phyloP scores from a whole-genome alignment of 2,329 filamentous ascomycete species.

The Exophiala spinifera region DNA sequence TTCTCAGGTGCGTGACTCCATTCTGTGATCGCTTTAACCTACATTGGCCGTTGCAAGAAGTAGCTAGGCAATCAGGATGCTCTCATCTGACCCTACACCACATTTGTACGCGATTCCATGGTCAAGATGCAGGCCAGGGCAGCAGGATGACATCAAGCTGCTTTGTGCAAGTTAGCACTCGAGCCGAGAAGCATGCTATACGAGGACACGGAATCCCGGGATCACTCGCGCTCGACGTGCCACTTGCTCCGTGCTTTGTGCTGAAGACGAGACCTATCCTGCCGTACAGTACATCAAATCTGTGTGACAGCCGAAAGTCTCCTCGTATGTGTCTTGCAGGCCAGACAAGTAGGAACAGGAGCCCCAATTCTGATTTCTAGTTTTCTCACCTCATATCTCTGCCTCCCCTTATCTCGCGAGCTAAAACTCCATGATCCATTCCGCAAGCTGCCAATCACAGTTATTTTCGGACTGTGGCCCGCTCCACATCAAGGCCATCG shows the following conservation, averaged over 20 bases:
- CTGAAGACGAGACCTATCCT: neutral
- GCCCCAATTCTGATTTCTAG: neutral
- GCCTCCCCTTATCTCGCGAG: constrained; percentile 13
- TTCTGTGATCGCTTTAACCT: too few relatives aligned
- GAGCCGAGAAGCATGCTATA: neutral
- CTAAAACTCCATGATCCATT: neutral
- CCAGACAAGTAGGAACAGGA: neutral
- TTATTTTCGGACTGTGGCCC: constrained; percentile 12
- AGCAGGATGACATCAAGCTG: neutral
- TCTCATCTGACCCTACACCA: too few relatives aligned
- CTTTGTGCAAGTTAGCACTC: neutral
- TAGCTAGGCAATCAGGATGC: too few relatives aligned
- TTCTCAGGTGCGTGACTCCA: too few relatives aligned
- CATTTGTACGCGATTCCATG: too few relatives aligned
- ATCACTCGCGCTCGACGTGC: neutral
- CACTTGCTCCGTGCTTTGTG: neutral
- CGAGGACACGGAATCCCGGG: neutral
- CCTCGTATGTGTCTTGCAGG: neutral
- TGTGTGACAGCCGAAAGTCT: neutral
- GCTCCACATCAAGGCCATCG: constrained; percentile 3
- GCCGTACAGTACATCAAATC: neutral
- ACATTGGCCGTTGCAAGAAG: too few relatives aligned
- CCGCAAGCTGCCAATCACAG: constrained; percentile 3
- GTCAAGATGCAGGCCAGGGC: neutral
- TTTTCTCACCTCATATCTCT: constrained; percentile 6